Base-by-base conservation (phyloP, 176 grass and related monocot genomes). In the Juncus effusus region DNA sequence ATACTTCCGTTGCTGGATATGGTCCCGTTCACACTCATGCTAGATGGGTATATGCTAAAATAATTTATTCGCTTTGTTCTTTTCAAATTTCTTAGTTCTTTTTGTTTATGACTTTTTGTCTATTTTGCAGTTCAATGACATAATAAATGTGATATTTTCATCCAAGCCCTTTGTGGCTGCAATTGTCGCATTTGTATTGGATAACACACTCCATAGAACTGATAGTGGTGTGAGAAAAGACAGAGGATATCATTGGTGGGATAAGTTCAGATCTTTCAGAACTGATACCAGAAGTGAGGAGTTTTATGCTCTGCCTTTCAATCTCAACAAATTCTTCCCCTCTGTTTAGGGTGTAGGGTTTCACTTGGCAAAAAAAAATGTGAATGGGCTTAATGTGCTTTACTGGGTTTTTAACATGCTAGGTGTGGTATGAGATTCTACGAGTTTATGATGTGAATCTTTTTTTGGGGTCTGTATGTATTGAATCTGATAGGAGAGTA, bases 251-350 rank as follows among this genome's bases (percentile, higher is more conserved):
- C 83, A 94, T 56, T 99, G 95, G 89, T 99, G 95, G 95, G 89
- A 94, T 37, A 99, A 75, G 42, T 99, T 99, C 60, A 65, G 89
- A 47, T 90, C 89, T 38, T 99, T 90, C 83, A 81, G 79, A 72
- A 84, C 80, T 0, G 95, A 99, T 51, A 78, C 41, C 4, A 83
- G 95, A 72, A 99, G 89, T 13, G 85, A 87, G 15, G 95, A 99
- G 77, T 99, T 99, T 41, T 99, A 99, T 56, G 79, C 89, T 42
- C 78, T 99, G 65, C 95, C 95, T 13, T 99, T 85, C 57, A 94
- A 94, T 55, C 86, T 99, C 13, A 94, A 99, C 65, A 99, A 94
- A 54, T 99, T 99, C 76, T 99, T 99, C 76, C 95, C 95, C 3
- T 99, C 95, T 1, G 95, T 99, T 10, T 99, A 79, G 93, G 65